These are phyloP conservation scores for Rhizopogon rudus DNA, from an alignment of 768 basidiomycete genomes.

Conservation along the genomic window DNA sequence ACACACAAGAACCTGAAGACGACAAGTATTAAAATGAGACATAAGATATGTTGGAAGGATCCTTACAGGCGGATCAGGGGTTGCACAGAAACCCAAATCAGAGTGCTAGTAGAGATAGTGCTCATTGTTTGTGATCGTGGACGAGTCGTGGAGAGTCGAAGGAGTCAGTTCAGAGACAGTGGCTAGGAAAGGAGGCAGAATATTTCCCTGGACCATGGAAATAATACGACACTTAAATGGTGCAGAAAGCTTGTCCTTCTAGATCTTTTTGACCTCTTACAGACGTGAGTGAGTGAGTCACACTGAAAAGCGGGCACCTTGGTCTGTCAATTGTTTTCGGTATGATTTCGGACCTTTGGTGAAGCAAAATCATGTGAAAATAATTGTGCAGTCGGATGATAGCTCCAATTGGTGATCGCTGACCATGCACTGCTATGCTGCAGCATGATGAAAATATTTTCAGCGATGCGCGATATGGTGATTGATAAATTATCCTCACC, in stretches of 20 bases:
- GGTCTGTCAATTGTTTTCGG: background rate
- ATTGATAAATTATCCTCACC: no score
- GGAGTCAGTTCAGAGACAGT: background rate
- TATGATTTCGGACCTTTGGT: background rate
- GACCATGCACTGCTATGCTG: no score
- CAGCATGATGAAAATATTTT: no score
- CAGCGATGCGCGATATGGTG: no score
- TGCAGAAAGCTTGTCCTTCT: background rate
- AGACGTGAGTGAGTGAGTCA: background rate
- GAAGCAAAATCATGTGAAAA: background rate
- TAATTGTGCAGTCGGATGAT: no score
- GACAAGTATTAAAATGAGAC: slow-evolving; percentile 2
- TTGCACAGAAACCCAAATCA: slow-evolving; percentile 61
- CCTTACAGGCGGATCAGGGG: slow-evolving; percentile 57
- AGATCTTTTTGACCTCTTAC: background rate
- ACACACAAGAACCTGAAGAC: slow-evolving; percentile 47
- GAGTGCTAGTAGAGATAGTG: slow-evolving; percentile 29
- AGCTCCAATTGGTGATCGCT: no score
- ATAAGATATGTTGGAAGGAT: slow-evolving; percentile 4
- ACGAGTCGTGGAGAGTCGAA: background rate
- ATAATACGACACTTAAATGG: background rate
- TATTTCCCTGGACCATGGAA: background rate
- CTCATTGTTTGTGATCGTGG: slow-evolving; percentile 9
- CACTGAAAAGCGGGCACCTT: background rate
- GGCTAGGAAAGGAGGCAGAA: background rate